A percentile compares a stretch with the other conserved stretches of the same genome.
Evolutionary conservation across 352 stramenopile species (phyloP).

Genomic region (Globisporangium solare): DNA sequence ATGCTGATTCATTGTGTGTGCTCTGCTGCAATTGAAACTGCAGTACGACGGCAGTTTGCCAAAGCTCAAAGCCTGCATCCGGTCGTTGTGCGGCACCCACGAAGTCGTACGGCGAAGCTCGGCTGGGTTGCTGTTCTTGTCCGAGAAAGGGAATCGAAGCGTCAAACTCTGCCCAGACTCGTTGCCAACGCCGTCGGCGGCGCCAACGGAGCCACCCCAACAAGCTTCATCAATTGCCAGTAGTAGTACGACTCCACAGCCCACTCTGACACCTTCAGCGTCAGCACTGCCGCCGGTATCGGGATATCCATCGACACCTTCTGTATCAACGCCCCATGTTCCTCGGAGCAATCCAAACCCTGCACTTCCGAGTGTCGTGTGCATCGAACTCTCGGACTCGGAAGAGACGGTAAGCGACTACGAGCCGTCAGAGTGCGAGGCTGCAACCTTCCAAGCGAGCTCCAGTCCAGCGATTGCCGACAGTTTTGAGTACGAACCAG

Average conservation of each 20-base stretch:
- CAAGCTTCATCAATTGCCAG: background rate
- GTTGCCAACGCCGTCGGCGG: slow-evolving; percentile 1
- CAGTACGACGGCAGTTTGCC: slow-evolving; percentile 51
- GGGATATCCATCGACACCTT: background rate
- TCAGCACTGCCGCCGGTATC: background rate
- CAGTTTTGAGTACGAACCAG: slow-evolving; percentile 12
- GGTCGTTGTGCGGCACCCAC: slow-evolving; percentile 52
- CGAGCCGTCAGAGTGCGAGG: slow-evolving; percentile 11
- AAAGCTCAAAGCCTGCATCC: slow-evolving; percentile 55
- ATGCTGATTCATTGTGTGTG: background rate
- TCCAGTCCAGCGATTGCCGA: background rate
- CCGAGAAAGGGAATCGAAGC: slow-evolving; percentile 45
- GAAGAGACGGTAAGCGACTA: slow-evolving; percentile 13
- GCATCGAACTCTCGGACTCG: slow-evolving; percentile 40
- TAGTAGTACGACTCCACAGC: background rate
- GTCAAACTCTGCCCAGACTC: slow-evolving; percentile 39
- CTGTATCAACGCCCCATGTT: background rate
- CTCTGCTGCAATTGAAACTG: background rate
- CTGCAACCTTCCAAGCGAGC: slow-evolving; percentile 14
- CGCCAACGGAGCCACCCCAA: no score
- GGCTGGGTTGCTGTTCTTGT: slow-evolving; percentile 45
- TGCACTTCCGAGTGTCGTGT: slow-evolving; percentile 16
- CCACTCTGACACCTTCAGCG: background rate
- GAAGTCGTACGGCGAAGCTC: slow-evolving; percentile 45
- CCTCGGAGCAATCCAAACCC: background rate